Evolutionary conservation across 805 yeast genomes (phyloP), one percentile per base, ranked within the genome.

Genomic region (Deakozyma indianensis): DNA sequence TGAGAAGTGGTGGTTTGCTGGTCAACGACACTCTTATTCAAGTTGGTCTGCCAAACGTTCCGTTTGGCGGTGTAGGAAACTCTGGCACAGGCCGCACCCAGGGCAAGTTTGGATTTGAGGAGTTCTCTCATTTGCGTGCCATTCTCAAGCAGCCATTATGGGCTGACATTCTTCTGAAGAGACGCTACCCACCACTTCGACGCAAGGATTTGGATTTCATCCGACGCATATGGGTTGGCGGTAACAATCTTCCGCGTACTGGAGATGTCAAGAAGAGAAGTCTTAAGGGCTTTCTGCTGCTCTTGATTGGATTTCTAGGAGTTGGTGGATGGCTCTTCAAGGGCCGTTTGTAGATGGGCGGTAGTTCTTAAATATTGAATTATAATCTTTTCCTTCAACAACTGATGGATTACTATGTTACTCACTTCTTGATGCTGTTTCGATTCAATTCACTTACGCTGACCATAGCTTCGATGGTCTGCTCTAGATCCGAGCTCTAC

Each of bases 1-100:
- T 85, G 22, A 73, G 94, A 56, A 80, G 92, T 0, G 96, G 96
- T 23, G 81, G 75, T 3, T 66, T 77, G 14, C 60, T 76, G 42
- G 66, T 83, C 49, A 85, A 86, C 57, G 96, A 87, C 52, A 70
- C 78, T 0, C 44, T 85, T 42, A 49, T 83, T 55, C 94, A 86
- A 50, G 85, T 75, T 40, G 88, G 77, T 1, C 69, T 82, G 45
- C 48, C 69, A 4, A 69, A 70, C 43, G 75, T 84, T 2, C 96
- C 96, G 22, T 90, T 88, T 63, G 97, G 97, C 27, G 97, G 97
- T 22, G 65, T 88, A 46, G 96, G 96, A 14, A 59, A 59, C 15
- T 84, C 95, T 0, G 97, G 97, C 1, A 66, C 68, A 47, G 96
- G 96, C 9, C 64, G 71, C 27, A 87, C 86, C 63, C 96, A 87